A percentile compares a stretch with the other conserved stretches of the same genome.
These are phyloP conservation scores for Epichloe bromicola DNA, from an alignment of 2,329 filamentous ascomycete genomes.

Conservation along the genomic window DNA sequence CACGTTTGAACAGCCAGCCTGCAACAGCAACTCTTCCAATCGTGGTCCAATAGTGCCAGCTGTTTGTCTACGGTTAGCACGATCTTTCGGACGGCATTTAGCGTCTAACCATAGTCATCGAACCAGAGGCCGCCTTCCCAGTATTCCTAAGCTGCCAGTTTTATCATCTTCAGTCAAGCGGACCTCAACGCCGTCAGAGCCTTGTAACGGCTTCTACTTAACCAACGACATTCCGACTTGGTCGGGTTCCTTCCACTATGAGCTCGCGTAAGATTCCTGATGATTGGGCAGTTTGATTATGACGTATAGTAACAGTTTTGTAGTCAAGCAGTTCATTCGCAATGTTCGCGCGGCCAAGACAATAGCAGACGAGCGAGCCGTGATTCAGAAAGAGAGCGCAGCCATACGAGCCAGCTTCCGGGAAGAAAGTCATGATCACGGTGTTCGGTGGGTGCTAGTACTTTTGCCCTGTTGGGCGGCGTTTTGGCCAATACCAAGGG, in stretches of 20 bases:
- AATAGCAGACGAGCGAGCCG: slow-evolving; percentile 94
- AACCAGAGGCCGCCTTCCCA: background rate
- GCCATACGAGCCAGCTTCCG: slow-evolving; percentile 95
- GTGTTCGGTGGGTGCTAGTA: slow-evolving; percentile 58
- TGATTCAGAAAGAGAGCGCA: slow-evolving; percentile 98
- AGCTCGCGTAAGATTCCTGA: slow-evolving; percentile 23
- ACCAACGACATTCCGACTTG: background rate
- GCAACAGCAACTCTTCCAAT: background rate
- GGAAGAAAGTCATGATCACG: slow-evolving; percentile 88
- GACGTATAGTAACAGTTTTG: slow-evolving; percentile 3
- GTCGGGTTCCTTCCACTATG: slow-evolving; percentile 17
- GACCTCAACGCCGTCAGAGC: background rate
- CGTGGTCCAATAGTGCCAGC: background rate
- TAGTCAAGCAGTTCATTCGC: slow-evolving; percentile 99
- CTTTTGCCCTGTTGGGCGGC: background rate
- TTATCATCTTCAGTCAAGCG: background rate
- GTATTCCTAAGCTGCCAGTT: background rate
- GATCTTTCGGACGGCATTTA: background rate
- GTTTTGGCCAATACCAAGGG: background rate
- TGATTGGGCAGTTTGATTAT: slow-evolving; percentile 2
- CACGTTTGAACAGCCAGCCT: background rate
- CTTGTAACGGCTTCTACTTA: background rate
- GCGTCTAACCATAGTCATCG: background rate
- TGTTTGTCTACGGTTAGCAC: background rate
- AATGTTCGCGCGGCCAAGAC: slow-evolving; percentile 98